Evolutionary conservation across 345 rosid genomes (phyloP).

Genomic region (Citropsis articulata): DNA sequence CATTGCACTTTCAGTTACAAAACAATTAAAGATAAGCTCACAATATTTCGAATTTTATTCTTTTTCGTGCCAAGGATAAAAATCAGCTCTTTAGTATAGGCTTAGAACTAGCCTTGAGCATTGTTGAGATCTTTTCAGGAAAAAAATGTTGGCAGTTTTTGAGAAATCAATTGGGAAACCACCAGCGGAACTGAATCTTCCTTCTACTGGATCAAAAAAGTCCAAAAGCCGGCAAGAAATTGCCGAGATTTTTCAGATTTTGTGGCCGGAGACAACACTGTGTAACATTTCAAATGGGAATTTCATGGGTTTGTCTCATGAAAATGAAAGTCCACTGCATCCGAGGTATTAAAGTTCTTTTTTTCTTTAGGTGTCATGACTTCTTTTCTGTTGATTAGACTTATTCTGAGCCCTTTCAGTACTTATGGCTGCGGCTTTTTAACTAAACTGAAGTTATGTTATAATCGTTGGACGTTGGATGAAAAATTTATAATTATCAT

Average conservation of each 20-base stretch:
- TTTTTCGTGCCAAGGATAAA: neutral
- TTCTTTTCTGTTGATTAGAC: too few relatives aligned
- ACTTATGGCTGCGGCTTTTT: too few relatives aligned
- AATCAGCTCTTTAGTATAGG: neutral
- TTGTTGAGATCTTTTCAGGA: constrained; percentile 3
- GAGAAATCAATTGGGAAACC: constrained; percentile 33
- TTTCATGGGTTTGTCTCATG: constrained; percentile 29
- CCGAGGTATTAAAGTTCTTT: constrained; percentile 20
- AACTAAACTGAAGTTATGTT: too few relatives aligned
- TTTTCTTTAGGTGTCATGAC: neutral
- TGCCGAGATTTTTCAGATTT: constrained; percentile 11
- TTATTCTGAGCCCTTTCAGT: too few relatives aligned
- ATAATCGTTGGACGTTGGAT: rapidly evolving
- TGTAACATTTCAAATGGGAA: constrained; percentile 27
- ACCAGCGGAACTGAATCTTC: constrained; percentile 29
- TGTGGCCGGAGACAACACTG: constrained; percentile 16
- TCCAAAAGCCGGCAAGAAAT: constrained; percentile 21
- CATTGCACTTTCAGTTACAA: constrained; percentile 8
- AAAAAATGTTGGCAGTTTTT: constrained; percentile 33
- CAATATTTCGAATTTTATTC: neutral
- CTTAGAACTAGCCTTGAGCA: neutral
- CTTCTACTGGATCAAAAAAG: constrained; percentile 12
- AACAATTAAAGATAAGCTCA: neutral
- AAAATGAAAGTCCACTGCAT: constrained; percentile 20
- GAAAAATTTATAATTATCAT: too few relatives aligned